Conservation (phyloP, 495 filamentous ascomycete genomes). For the Neurospora sp. region DNA sequence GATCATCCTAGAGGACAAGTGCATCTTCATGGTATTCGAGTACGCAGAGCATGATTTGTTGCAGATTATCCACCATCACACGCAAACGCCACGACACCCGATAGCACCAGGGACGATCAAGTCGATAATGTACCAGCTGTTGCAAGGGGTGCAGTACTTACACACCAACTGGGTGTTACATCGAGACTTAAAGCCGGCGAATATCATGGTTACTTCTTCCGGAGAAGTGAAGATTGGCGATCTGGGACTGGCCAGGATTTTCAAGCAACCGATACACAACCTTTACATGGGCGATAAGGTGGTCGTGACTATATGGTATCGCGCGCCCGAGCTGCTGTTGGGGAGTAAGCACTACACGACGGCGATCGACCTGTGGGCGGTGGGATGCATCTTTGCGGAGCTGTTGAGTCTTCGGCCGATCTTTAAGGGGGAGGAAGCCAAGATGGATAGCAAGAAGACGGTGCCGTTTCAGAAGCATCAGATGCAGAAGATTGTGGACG, state of each 20-base stretch:
- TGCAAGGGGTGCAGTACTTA: slow-evolving; percentile 88
- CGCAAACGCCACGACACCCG: slow-evolving; percentile 71
- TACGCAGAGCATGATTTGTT: slow-evolving; percentile 96
- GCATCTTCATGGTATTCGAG: slow-evolving; percentile 99
- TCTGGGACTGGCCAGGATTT: slow-evolving; percentile 81
- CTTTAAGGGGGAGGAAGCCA: slow-evolving; percentile 97
- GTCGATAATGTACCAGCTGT: slow-evolving; percentile 86
- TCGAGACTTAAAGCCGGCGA: slow-evolving; percentile 93
- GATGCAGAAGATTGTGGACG: slow-evolving; percentile 97
- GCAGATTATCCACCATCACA: slow-evolving; percentile 98
- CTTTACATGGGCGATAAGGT: slow-evolving; percentile 95
- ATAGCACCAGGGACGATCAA: slow-evolving; percentile 85
- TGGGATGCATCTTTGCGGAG: slow-evolving; percentile 97
- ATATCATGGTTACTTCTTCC: slow-evolving; percentile 91
- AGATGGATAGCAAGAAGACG: slow-evolving; percentile 96
- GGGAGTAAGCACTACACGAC: slow-evolving; percentile 91
- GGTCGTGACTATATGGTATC: slow-evolving; percentile 99
- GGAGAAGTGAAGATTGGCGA: slow-evolving; percentile 93
- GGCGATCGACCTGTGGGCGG: slow-evolving; percentile 93
- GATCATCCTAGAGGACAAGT: slow-evolving; percentile 97
- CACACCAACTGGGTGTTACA: slow-evolving; percentile 97
- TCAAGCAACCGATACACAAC: slow-evolving; percentile 84
- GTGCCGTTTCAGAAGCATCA: slow-evolving; percentile 97
- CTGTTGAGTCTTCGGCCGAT: slow-evolving; percentile 84
- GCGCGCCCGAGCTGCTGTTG: slow-evolving; percentile 86